Base-by-base conservation (phyloP, 2,329 filamentous ascomycete species). In the Aspergillus nomiae region DNA sequence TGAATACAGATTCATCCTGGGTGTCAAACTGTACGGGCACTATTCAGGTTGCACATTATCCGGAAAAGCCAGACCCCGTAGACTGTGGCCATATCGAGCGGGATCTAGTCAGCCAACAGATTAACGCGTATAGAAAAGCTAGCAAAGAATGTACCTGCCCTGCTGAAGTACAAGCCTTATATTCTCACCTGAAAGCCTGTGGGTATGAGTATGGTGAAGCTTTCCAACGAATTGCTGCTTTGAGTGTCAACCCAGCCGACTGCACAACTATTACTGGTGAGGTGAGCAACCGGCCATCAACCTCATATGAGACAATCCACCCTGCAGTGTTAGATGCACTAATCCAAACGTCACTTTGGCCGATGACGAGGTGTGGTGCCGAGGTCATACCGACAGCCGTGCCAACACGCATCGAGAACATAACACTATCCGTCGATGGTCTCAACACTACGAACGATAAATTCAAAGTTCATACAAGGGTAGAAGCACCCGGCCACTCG, bases 281-380 rank as follows among this genome's bases (percentile, higher is more conserved):
- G 30, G 28, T 34, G 16, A 51, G 21, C 14, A 26, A 46, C 46
- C 14, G 11, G 7, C 7, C n/a, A 14, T 51, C n/a, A n/a, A 9
- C 30, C 32, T 45, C 32, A 26, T 4, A 51, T 6, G 63, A 67
- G 19, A 61, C 54, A 3, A 65, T 66, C 21, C 64, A 66, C 19
- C 64, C 64, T 12, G 63, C 64, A 9, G 58, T 63, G 0, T 48
- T 65, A 2, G 64, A 66, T 57, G 54, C 62, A 2, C 58, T 66
- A 16, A 9, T 66, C 10, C 64, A 66, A 32, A 65, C 62, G 26
- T 24, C 48, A 5, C 34, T 60, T 16, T 60, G 34, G 50, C 51
- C 50, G 7, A n/a, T n/a, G 50, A 43, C 48, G 11, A 14, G 53
- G 34, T 43, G 34, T 11, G 48, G 48, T 43, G 53, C 38, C 3